Evolutionary conservation across 768 basidiomycete species (phyloP).

Genomic region (Calvatia gigantea): DNA sequence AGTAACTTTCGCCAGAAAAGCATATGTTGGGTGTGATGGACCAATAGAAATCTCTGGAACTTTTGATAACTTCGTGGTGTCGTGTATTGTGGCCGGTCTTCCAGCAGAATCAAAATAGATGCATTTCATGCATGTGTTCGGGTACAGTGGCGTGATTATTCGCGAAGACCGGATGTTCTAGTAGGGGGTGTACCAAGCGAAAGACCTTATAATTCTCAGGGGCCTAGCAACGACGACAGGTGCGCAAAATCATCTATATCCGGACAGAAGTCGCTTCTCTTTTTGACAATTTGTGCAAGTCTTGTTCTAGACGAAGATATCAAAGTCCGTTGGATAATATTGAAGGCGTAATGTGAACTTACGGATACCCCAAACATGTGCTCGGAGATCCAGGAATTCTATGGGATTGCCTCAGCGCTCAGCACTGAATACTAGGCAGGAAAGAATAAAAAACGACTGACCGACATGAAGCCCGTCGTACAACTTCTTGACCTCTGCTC

Average conservation of each 20-base stretch:
- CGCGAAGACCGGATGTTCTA: too few relatives aligned
- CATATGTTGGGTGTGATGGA: too few relatives aligned
- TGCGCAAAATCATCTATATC: constrained; percentile 28
- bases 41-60: background rate
- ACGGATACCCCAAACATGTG: constrained; percentile 89
- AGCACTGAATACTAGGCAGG: background rate
- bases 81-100: too few relatives aligned
- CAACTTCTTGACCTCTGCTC: constrained; percentile 83
- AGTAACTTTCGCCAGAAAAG: too few relatives aligned
- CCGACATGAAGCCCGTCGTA: constrained; percentile 83
- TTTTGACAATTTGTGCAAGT: constrained; percentile 69
- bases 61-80: too few relatives aligned
- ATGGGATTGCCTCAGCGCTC: constrained; percentile 5
- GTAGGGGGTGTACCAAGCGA: background rate
- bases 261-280: constrained; percentile 61
- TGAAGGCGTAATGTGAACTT: constrained; percentile 29
- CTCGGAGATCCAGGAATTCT: constrained; percentile 80
- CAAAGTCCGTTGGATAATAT: background rate
- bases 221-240: constrained; percentile 8
- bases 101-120: too few relatives aligned
- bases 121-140: too few relatives aligned
- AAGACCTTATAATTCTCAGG: constrained; percentile 6
- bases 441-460: constrained; percentile 26
- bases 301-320: constrained; percentile 60
- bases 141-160: too few relatives aligned